Evolutionary conservation across 2,329 filamentous ascomycete species (phyloP), one percentile per base, ranked within the genome.

Genomic region (Pseudocercospora musae): DNA sequence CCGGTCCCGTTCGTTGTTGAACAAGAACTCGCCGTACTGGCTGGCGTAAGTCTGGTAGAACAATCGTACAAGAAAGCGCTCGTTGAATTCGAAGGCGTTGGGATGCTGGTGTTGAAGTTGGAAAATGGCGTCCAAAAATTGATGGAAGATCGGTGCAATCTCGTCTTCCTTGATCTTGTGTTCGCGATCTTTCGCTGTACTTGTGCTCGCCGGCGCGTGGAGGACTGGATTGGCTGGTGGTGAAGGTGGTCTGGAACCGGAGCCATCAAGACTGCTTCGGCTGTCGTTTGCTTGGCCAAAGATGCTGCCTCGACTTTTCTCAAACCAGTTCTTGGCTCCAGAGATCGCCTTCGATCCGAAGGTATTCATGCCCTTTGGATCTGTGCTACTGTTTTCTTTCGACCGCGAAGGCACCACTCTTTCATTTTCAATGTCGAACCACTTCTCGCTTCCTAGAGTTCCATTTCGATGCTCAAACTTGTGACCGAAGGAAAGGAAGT

Each of bases 401-500:
- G 66, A 65, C 13, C 70, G 64, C 9, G 74, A 70, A 9, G 71
- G 72, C 78, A 90, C 81, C 82, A 89, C 78, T 78, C 84, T 79
- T 75, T 98, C 94, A 70, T 89, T 93, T 74, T 97, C 91, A 25
- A 91, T 85, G 18, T 86, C 83, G 73, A 99, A 99, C 92, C 93
- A 98, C 72, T 96, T 96, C 68, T 98, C 94, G 67, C 91, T 91
- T 72, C 88, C 92, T 59, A 98, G 79, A 69, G 90, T 90, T 2
- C 95, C 95, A 13, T 91, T 91, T n/a, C 95, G 88, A 71, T 96
- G 87, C 59, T 92, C 87, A 78, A 99, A 99, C 89, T 96, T 97
- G 77, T 99, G 94, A 1, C 95, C 95, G 78, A 97, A 99, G 0
- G 94, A 95, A 11, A 99, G 79, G 91, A 95, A 99, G 73, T 99